A percentile compares a stretch with the other conserved stretches of the same genome.
These are phyloP conservation scores for Mucor indicus DNA, from an alignment of 371 early-diverging fungal species.

Conservation along the genomic window DNA sequence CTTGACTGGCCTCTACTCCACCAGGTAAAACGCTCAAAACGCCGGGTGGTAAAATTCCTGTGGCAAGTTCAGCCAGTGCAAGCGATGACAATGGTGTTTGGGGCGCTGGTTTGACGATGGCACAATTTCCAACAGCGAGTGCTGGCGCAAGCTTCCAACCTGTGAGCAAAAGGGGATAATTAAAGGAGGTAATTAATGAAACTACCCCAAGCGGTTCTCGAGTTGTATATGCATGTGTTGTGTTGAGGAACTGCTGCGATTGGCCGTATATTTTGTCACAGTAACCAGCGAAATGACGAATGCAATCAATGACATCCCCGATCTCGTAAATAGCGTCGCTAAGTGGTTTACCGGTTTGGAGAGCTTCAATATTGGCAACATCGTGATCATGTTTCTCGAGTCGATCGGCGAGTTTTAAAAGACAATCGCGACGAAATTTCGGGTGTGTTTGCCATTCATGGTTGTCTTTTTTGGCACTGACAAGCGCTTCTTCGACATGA, in stretches of 20 bases:
- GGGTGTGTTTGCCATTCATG: conserved; percentile 14
- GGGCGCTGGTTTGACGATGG: conserved; percentile 43
- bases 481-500: conserved; percentile 17
- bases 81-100: conserved; percentile 42
- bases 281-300: conserved; percentile 75
- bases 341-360: conserved; percentile 81
- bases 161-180: conserved; percentile 74
- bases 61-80: conserved; percentile 33
- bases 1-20: conserved; percentile 24
- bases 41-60: conserved; percentile 41
- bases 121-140: conserved; percentile 57
- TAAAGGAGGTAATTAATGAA: conserved; percentile 76
- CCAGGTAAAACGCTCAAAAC: conserved; percentile 67
- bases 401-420: conserved; percentile 63
- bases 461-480: conserved; percentile 6
- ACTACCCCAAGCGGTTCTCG: conserved; percentile 75
- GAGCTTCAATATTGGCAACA: conserved; percentile 73
- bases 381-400: conserved; percentile 52
- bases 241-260: conserved; percentile 5
- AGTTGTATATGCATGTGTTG: conserved; percentile 51
- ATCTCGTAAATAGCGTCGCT: conserved; percentile 47
- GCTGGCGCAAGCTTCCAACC: conserved; percentile 86
- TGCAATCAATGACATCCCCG: conserved; percentile 64
- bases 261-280: conserved; percentile 67
- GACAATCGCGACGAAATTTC: conserved; percentile 54